Evolutionary conservation across 305 asterid genomes (phyloP).

Genomic region (Vinca major): DNA sequence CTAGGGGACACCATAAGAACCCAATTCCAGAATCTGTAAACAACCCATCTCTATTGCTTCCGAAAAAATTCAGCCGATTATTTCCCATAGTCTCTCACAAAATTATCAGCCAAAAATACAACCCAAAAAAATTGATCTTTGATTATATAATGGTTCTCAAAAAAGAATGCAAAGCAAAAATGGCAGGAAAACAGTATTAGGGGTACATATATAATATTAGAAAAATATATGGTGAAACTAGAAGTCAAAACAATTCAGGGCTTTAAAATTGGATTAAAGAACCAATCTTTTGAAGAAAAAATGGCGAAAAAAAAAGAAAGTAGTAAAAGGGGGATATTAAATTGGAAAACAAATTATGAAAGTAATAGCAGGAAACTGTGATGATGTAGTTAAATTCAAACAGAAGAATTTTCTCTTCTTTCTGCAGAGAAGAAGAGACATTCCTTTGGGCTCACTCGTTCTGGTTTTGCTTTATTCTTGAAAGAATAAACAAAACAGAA

Average conservation of each 20-base stretch:
- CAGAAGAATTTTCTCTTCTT: slow-evolving; percentile 8
- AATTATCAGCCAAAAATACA: slow-evolving; percentile 6
- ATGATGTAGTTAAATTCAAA: no score
- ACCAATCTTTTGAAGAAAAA: not conserved
- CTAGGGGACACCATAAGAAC: slow-evolving; percentile 35
- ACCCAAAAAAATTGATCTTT: slow-evolving; percentile 10
- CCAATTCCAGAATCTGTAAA: slow-evolving; percentile 29
- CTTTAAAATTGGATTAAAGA: not conserved
- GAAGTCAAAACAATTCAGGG: not conserved
- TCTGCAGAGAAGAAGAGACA: slow-evolving; percentile 10
- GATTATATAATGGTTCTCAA: no score
- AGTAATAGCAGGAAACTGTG: slow-evolving; percentile 10
- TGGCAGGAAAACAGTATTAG: no score
- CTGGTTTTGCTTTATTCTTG: no score
- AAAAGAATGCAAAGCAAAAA: no score
- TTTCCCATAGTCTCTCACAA: slow-evolving; percentile 18
- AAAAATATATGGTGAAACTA: no score
- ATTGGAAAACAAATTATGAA: slow-evolving; percentile 1
- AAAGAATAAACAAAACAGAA: no score
- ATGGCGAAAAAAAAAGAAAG: not conserved
- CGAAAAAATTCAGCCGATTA: slow-evolving; percentile 17
- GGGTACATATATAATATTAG: no score
- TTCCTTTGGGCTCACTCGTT: no score
- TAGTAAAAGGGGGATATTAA: slow-evolving; percentile 10
- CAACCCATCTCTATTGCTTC: slow-evolving; percentile 17